Base-by-base conservation (phyloP, 2,329 filamentous ascomycete genomes). In the Fusarium neocosmosporiellum region DNA sequence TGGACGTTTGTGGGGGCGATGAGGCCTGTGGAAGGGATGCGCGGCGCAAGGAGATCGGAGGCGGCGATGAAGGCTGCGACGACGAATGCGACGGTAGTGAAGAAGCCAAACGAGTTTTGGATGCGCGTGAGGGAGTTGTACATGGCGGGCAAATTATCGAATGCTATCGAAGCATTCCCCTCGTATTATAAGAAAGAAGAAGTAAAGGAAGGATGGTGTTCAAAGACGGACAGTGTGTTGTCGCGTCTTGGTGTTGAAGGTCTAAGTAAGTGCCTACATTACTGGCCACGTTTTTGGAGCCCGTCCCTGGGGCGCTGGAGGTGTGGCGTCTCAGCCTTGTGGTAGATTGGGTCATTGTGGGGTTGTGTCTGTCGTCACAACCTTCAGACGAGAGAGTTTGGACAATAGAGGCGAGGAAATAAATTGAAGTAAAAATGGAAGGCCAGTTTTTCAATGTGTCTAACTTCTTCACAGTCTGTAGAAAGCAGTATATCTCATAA, bases 91-190 rank as follows among this genome's bases (percentile, higher is more conserved):
- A 98, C 95, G 29, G 95, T 97, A 20, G 96, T 98, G 88, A 98
- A 98, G 90, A 97, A 98, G 83, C 96, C 95, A 82, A 99, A 99
- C 82, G 95, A 92, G 85, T 94, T 96, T 84, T 99, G 96, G 75
- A 92, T 83, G 76, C 96, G 94, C 71, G 93, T 94, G 57, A 97
- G 84, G 54, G 93, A 90, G 80, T 94, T 97, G 84, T 98, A 92
- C 96, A 99, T 98, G 69, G 69, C 87, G 85, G 80, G 73, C 68
- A 67, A 66, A 18, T 59, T 59, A n/a, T 33, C 34, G 20, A 53
- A 58, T 63, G 65, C 65, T 59, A 62, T 60, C 54, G 70, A 69
- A 65, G 73, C 70, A 70, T 72, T 66, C 31, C 62, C 59, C 48
- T 71, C 16, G 18, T 46, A 20, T 20, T 18, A 54, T 46, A 60